phyloP scores from a whole-genome alignment of 306 rosid genomes.

The Luffa acutangula region DNA sequence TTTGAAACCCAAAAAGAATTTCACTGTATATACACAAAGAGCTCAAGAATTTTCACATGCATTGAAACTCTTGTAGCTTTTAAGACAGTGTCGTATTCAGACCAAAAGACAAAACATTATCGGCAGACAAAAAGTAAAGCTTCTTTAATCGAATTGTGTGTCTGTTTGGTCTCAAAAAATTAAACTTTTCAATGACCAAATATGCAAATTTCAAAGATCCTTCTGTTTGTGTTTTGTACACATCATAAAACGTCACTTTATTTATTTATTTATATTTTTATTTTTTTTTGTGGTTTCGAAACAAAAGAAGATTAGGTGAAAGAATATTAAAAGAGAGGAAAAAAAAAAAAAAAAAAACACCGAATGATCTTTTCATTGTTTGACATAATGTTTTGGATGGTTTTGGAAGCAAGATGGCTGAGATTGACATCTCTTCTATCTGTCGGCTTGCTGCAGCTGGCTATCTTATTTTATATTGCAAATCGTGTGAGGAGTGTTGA shows the following conservation, averaged over 20 bases:
- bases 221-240: not conserved
- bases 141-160: not conserved
- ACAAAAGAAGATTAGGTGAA: not conserved
- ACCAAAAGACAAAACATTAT: not conserved
- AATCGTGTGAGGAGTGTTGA: no score
- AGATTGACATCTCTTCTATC: not conserved
- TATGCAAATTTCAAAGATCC: not conserved
- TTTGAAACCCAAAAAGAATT: not conserved
- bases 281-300: not conserved
- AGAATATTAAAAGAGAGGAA: not conserved
- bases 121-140: not conserved
- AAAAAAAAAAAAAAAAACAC: not conserved
- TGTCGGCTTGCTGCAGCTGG: not conserved
- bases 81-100: not conserved
- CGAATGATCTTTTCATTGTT: not conserved
- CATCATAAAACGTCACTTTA: not conserved
- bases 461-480: no score
- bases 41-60: not conserved
- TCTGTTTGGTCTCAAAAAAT: not conserved
- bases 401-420: not conserved
- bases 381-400: not conserved
- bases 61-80: not conserved
- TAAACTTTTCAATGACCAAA: not conserved
- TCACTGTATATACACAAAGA: not conserved
- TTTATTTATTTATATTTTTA: not conserved